Base-by-base conservation (phyloP, 164 flowering plant species). In the Umbilicus rupestris region DNA sequence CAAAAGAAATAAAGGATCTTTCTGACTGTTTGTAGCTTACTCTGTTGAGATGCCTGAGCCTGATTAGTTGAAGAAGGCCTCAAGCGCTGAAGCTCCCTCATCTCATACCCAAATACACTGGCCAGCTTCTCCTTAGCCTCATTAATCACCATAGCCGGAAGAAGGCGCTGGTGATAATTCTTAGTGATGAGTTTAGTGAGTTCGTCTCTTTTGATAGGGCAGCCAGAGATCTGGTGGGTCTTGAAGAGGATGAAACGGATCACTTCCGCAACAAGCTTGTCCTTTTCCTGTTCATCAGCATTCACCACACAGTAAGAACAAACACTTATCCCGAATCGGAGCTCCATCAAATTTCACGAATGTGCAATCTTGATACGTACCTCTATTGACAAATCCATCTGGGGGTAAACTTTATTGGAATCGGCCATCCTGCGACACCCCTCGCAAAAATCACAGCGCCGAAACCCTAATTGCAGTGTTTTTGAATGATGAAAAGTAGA, bases 121-220 rank as follows among this genome's bases (percentile, higher is more conserved):
- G 85, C 76, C 10, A 94, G 88, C 79, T 85, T 90, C 57, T 80
- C 78, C 68, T 66, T 76, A 2, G 99, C 99, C 74, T 82, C 90
- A 59, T 88, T 76, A 57, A 95, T 87, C 16, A 95, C 85, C 67
- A 70, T 55, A 60, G 89, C 75, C 33, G 99, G 96, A 29, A 95
- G 91, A 7, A 71, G 33, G 22, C 94, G 76, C 73, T 95, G 91
- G 30, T 77, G 77, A 70, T 94, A 92, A 65, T 83, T 90, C 67
- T 84, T 90, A 9, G 99, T 88, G 19, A 95, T 72, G 30, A 95
- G 47, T 42, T 84, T 90, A 59, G 89, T 82, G 39, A 95, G 88
- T 63, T 94, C 99, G 0, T 94, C 97, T 65, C 99, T 85, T 73
- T 86, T 92, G 26, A 95, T 87, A 5, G 97, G 99, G 73, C 96